These are phyloP conservation scores for Clohesyomyces aquaticus DNA, from an alignment of 495 filamentous ascomycete species.

Conservation along the genomic window DNA sequence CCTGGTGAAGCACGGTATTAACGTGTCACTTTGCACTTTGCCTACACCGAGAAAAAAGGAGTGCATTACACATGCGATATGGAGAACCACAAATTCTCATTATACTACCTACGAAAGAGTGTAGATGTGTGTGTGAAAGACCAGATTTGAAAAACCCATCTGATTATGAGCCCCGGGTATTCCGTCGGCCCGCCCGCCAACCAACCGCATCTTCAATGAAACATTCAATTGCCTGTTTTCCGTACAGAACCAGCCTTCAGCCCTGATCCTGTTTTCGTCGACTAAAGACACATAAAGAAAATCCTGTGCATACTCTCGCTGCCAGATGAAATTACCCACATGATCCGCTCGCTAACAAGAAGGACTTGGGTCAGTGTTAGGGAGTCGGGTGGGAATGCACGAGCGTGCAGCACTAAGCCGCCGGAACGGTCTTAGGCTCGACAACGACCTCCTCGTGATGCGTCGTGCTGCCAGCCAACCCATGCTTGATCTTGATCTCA, in stretches of 20 bases:
- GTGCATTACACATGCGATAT: not conserved
- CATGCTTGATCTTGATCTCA: constrained; percentile 37
- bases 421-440: not conserved
- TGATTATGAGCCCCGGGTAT: not conserved
- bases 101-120: not conserved
- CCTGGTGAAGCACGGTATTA: too few species aligned
- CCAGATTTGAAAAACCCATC: not conserved
- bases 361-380: too few species aligned
- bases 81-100: not conserved
- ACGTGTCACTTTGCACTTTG: too few species aligned
- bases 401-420: too few species aligned
- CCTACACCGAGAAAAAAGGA: too few species aligned
- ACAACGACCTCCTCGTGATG: not conserved
- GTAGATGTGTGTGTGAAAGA: not conserved
- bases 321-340: too few species aligned
- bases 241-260: not conserved
- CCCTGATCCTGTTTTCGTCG: not conserved
- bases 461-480: constrained; percentile 4
- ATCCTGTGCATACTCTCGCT: too few species aligned
- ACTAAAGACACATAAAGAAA: too few species aligned
- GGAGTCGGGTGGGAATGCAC: too few species aligned
- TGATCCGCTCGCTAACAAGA: too few species aligned
- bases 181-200: not conserved
- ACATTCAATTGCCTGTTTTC: not conserved
- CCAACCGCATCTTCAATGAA: too few species aligned